A percentile compares a stretch with the other conserved stretches of the same genome.
Conservation (phyloP, 2,329 filamentous ascomycete species). For the Aspergillus glaucus region DNA sequence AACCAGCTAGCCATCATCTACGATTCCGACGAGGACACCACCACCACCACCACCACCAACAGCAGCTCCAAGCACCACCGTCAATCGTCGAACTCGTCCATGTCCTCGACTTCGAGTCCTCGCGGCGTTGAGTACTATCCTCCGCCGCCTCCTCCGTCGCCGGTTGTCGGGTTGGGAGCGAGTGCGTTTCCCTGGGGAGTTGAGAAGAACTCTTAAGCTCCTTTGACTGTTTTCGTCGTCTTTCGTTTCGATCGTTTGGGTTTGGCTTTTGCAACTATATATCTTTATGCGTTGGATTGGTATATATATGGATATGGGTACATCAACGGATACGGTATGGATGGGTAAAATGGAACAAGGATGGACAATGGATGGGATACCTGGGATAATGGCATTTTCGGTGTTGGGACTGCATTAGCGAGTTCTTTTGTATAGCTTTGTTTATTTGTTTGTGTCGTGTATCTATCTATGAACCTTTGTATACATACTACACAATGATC, state of each 20-base stretch:
- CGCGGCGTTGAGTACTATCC: conserved; percentile 13
- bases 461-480: background rate
- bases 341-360: background rate
- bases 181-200: conserved; percentile 6
- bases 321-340: background rate
- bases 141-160: conserved; percentile 27
- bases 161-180: conserved; percentile 13
- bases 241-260: background rate
- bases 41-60: background rate
- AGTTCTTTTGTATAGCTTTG: background rate
- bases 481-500: background rate
- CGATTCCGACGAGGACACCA: background rate
- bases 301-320: background rate
- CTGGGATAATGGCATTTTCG: background rate
- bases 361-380: background rate
- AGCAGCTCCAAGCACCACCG: conserved; percentile 11
- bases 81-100: background rate
- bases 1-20: conserved; percentile 2
- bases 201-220: background rate
- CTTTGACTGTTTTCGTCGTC: background rate
- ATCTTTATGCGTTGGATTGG: too few species aligned
- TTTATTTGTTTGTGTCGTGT: background rate
- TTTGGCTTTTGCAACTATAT: background rate
- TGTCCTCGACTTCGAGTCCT: too few species aligned
- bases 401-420: background rate